Base-by-base conservation (phyloP, 441 rosid species). In the Gossypium armourianum region DNA sequence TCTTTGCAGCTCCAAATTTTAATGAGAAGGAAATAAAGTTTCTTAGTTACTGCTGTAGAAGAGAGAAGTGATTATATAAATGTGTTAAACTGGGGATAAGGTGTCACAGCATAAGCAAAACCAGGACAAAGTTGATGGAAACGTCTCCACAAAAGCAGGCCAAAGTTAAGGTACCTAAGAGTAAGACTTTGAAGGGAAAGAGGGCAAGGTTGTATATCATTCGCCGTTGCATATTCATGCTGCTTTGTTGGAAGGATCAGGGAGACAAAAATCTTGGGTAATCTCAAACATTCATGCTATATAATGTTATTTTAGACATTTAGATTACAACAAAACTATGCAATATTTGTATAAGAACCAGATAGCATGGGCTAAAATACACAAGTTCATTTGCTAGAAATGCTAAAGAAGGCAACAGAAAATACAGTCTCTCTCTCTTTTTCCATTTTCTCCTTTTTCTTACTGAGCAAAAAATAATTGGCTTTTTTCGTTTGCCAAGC, bases 231-330 rank as follows among this genome's bases (percentile, higher is more conserved):
- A 77, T 79, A 67, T 10, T 69, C 70, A 83, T 73, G 84, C 77
- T 78, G 75, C 21, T 76, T 64, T 79, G 86, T 75, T 74, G 88
- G 85, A 69, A 56, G 64, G 76, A 79, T 40, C 52, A 32, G 9
- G 82, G 84, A 83, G 77, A 85, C 79, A 49, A 69, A 73, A 83
- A 76, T 13, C 9, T 78, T 45, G 61, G 53, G 12, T 43, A 63
- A 68, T 83, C 81, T 64, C 15, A 12, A 45, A 76, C 84, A 10
- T 56, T 76, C 64, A 83, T 85, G 86, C 86, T 85, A 73, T 16
- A 20, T 60, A 54, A 23, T 64, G 29, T 63, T 57, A 21, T 55
- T 9, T 15, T 64, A 23, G 71, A 72, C 29, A 71, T 65, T 32
- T 10, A 13, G 55, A 4, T 56, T 28, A 23, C 68, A 29, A 59